Evolutionary conservation across 1,284 basidiomycete species (phyloP).

Genomic region (Cryptococcus depauperatus): DNA sequence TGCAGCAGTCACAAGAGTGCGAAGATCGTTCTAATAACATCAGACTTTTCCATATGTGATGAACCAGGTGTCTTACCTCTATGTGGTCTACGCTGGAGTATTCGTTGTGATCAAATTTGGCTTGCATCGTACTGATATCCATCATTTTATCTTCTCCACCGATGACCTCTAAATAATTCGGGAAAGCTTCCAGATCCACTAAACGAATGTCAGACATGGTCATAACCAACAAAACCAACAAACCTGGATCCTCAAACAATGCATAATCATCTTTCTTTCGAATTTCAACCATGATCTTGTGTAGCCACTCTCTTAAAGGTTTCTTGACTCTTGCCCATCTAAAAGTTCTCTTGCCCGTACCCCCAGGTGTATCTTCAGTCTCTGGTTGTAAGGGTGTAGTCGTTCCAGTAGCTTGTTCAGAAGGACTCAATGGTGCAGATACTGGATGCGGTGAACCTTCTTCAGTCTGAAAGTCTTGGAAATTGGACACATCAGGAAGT

Average conservation of each 20-base stretch:
- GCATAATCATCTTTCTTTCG: conserved; percentile 40
- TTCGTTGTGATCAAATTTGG: conserved; percentile 36
- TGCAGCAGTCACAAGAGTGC: conserved; percentile 34
- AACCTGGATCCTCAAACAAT: conserved; percentile 38
- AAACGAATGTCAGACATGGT: not conserved
- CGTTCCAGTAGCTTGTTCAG: not conserved
- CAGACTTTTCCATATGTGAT: not conserved
- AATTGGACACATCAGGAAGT: conserved; percentile 6
- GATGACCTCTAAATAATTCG: conserved; percentile 39
- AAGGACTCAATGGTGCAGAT: conserved; percentile 7
- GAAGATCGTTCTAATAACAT: conserved; percentile 29
- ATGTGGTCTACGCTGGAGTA: conserved; percentile 37
- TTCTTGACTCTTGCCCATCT: conserved; percentile 36
- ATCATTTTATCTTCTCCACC: conserved; percentile 44
- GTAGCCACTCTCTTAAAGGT: conserved; percentile 35
- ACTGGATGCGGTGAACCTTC: conserved; percentile 11
- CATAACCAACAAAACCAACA: not conserved
- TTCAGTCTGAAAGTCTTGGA: conserved; percentile 12
- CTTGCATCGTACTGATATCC: conserved; percentile 44
- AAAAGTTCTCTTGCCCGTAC: conserved; percentile 7
- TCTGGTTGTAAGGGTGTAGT: conserved; percentile 6
- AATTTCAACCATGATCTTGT: conserved; percentile 35
- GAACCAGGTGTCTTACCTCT: conserved; percentile 21
- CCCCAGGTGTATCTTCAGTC: conserved; percentile 9
- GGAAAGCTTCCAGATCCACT: conserved; percentile 38